Conservation (phyloP, 2,329 filamentous ascomycete genomes). For the Endocalyx cinctus region DNA sequence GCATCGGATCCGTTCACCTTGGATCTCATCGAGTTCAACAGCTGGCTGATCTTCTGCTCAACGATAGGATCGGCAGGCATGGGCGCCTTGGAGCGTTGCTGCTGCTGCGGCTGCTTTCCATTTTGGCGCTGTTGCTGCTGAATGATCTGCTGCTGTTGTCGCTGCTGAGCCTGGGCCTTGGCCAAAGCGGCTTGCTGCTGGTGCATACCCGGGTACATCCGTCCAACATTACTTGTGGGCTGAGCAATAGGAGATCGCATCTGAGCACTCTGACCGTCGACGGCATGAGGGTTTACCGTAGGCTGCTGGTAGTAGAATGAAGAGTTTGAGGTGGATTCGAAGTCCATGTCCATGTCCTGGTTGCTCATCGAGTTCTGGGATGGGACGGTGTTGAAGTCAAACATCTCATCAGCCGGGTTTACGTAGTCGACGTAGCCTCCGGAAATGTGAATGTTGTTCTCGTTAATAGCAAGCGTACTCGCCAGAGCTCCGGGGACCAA, state of each 20-base stretch:
- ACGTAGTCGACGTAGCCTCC: conserved; percentile 53
- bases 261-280: conserved; percentile 58
- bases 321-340: conserved; percentile 53
- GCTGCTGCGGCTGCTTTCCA: conserved; percentile 32
- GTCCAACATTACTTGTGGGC: conserved; percentile 56
- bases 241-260: conserved; percentile 41
- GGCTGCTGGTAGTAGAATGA: conserved; percentile 60
- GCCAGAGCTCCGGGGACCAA: conserved; percentile 80
- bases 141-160: conserved; percentile 59
- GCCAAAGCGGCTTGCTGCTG: conserved; percentile 78
- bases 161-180: conserved; percentile 67
- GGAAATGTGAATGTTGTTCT: conserved; percentile 49
- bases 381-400: conserved; percentile 68
- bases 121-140: conserved; percentile 52
- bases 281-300: conserved; percentile 67
- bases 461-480: conserved; percentile 73
- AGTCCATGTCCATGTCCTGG: conserved; percentile 65
- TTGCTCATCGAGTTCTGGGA: conserved; percentile 55
- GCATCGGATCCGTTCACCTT: conserved; percentile 54
- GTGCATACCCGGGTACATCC: conserved; percentile 91
- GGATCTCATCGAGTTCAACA: conserved; percentile 87
- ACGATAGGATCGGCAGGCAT: conserved; percentile 64
- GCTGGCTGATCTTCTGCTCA: conserved; percentile 90
- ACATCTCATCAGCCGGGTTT: conserved; percentile 59
- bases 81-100: conserved; percentile 44